phyloP scores from a whole-genome alignment of 331 rosid species.

The Spiraea crenata region DNA sequence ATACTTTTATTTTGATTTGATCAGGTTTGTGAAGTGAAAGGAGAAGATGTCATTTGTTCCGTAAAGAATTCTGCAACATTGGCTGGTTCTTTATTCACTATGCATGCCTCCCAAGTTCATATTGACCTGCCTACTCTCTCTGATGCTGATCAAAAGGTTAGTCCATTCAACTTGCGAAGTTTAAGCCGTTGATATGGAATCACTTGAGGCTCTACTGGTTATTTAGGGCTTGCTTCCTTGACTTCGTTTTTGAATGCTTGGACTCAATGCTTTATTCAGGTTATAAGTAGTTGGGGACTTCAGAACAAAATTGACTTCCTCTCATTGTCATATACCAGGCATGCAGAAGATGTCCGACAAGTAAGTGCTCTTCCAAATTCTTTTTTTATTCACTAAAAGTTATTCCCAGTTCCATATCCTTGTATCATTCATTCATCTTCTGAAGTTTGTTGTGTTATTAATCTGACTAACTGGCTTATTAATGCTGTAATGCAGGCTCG shows the following conservation, averaged over 20 bases:
- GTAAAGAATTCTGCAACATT: constrained; percentile 87
- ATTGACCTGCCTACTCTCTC: constrained; percentile 86
- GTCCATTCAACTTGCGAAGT: constrained; percentile 12
- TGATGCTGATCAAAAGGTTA: constrained; percentile 84
- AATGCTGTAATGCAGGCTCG: constrained; percentile 67
- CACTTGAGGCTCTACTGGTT: not conserved
- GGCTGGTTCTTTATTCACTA: constrained; percentile 92
- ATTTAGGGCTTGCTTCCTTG: not conserved
- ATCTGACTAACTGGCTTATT: constrained; percentile 16
- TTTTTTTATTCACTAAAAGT: no score
- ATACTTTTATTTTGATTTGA: constrained; percentile 31
- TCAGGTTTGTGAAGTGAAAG: constrained; percentile 78
- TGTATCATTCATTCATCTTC: constrained; percentile 7
- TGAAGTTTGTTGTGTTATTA: constrained; percentile 18
- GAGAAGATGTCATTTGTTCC: constrained; percentile 70
- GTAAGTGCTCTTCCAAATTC: constrained; percentile 36
- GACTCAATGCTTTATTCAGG: constrained; percentile 42
- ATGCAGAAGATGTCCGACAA: constrained; percentile 96
- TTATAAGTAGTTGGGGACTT: constrained; percentile 88
- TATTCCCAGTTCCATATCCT: not conserved
- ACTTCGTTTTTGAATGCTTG: not conserved
- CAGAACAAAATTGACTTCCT: constrained; percentile 92
- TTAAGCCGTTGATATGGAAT: not conserved
- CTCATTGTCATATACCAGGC: constrained; percentile 89
- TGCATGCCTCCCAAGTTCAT: constrained; percentile 87